These are phyloP conservation scores for Micromonas commoda DNA, from an alignment of 139 green algal species.

Conservation along the genomic window DNA sequence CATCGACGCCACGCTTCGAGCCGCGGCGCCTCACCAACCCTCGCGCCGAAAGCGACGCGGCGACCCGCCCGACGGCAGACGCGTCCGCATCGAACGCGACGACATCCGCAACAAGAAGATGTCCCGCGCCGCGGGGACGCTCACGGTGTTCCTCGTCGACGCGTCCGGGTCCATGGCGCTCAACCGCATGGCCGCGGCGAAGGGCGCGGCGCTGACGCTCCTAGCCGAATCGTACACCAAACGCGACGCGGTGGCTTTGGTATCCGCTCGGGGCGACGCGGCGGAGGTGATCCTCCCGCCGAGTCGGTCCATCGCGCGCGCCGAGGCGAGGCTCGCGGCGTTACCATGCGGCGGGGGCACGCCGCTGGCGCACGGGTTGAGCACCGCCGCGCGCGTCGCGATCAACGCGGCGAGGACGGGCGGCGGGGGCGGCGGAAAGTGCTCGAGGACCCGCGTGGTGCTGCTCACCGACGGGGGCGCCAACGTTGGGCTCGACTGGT, in stretches of 20 bases:
- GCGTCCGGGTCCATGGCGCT: slow-evolving; percentile 31
- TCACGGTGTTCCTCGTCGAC: slow-evolving; percentile 31
- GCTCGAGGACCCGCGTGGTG: background rate
- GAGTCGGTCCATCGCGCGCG: background rate
- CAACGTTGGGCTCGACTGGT: slow-evolving; percentile 3
- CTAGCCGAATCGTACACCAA: slow-evolving; percentile 21
- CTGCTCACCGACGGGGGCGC: slow-evolving; percentile 25
- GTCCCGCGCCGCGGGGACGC: background rate
- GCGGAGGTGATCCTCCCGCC: slow-evolving; percentile 29
- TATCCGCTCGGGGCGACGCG: background rate
- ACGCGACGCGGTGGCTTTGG: slow-evolving; percentile 18
- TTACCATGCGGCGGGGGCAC: slow-evolving; percentile 34
- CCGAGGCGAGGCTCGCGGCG: slow-evolving; percentile 4
- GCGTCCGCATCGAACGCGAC: slow-evolving; percentile 13
- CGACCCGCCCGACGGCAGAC: background rate
- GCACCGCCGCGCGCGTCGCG: slow-evolving; percentile 6
- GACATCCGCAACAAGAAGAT: slow-evolving; percentile 23
- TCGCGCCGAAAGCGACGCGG: slow-evolving; percentile 9
- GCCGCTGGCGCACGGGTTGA: slow-evolving; percentile 27
- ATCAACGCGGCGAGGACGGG: background rate
- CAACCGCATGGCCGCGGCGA: slow-evolving; percentile 31
- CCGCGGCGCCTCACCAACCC: slow-evolving; percentile 28
- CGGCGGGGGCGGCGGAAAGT: background rate
- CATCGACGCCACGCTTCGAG: slow-evolving; percentile 33
- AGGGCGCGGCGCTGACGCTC: slow-evolving; percentile 26